Evolutionary conservation across 129 eudicot species (phyloP).

Genomic region (Arctium lappa): DNA sequence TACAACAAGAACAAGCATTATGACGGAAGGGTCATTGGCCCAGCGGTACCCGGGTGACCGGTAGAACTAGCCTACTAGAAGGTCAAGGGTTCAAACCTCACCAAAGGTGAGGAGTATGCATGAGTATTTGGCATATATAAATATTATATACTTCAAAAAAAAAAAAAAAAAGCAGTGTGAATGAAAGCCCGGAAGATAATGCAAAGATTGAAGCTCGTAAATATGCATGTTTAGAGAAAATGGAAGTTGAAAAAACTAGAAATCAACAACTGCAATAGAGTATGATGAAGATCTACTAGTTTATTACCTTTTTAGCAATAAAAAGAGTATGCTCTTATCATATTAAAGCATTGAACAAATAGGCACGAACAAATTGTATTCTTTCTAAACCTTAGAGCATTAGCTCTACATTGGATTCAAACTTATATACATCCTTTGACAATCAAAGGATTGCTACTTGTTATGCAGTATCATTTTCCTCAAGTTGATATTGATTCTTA

Average conservation of each 20-base stretch:
- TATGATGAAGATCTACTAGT: too few relatives aligned
- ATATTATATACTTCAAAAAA: too few relatives aligned
- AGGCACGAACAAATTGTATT: neutral
- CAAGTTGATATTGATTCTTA: neutral
- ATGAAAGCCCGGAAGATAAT: neutral
- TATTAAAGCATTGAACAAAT: neutral
- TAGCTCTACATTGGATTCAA: neutral
- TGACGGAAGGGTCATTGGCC: too few relatives aligned
- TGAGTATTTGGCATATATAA: too few relatives aligned
- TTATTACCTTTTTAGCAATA: too few relatives aligned
- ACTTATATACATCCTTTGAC: neutral
- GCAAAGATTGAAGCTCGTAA: too few relatives aligned
- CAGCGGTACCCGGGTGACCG: too few relatives aligned
- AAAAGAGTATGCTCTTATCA: neutral
- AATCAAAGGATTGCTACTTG: neutral
- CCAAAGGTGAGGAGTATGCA: too few relatives aligned
- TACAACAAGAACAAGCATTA: neutral
- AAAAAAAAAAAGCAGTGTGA: too few relatives aligned
- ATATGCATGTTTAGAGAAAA: neutral
- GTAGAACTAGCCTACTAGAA: too few relatives aligned
- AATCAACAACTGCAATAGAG: too few relatives aligned
- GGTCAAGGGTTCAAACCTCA: too few relatives aligned
- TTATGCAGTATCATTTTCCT: neutral
- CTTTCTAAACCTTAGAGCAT: neutral
- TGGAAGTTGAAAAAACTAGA: neutral